Evolutionary conservation across 2,329 filamentous ascomycete genomes (phyloP).

Genomic region (Emmonsiellopsis sp.): DNA sequence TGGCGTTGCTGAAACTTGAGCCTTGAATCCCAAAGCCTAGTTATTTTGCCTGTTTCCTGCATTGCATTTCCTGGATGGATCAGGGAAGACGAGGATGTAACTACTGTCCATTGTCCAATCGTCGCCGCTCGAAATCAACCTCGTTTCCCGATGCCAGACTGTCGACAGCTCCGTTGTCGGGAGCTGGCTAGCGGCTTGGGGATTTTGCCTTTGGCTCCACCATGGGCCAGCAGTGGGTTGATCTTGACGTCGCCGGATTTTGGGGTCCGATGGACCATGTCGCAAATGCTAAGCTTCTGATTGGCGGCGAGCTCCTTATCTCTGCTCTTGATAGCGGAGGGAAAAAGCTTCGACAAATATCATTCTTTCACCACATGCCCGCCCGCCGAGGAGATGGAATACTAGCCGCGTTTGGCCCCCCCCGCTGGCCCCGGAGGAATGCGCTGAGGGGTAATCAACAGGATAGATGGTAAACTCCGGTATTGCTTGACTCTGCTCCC

Average conservation of each 20-base stretch:
- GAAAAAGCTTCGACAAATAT: conserved; percentile 4
- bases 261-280: neutral
- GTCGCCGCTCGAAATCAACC: no score
- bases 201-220: neutral
- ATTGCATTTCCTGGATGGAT: no score
- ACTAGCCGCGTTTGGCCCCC: neutral
- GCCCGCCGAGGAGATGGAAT: neutral
- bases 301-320: conserved; percentile 1
- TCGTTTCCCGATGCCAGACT: no score
- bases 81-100: no score
- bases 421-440: neutral
- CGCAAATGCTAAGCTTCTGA: neutral
- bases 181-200: no score
- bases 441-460: neutral
- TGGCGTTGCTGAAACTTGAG: no score
- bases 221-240: neutral
- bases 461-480: neutral
- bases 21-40: no score
- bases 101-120: no score
- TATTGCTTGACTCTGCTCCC: neutral
- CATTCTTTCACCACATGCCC: neutral
- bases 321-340: neutral
- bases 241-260: neutral
- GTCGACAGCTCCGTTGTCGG: no score
- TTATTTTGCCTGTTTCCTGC: no score